Conservation (phyloP, 1,139 yeast genomes). For the Scheffersomyces lignicola region DNA sequence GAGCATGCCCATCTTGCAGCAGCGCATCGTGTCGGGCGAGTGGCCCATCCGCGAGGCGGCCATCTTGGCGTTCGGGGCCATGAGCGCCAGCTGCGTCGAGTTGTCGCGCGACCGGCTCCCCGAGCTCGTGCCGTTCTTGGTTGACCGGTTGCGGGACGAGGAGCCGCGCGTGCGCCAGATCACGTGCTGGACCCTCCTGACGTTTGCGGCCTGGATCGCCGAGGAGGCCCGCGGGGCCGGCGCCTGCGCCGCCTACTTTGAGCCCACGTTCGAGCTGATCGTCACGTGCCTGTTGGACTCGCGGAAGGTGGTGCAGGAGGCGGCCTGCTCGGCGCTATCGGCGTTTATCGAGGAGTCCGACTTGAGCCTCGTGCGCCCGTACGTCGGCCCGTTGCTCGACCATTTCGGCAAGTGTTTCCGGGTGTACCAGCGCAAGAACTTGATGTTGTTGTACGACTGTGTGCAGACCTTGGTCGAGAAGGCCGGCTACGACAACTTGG, state of each 20-base stretch:
- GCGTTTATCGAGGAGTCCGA: slow-evolving; percentile 80
- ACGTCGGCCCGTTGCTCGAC: slow-evolving; percentile 54
- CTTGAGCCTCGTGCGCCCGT: slow-evolving; percentile 54
- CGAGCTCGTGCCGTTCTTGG: slow-evolving; percentile 78
- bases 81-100: slow-evolving; percentile 83
- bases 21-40: slow-evolving; percentile 61
- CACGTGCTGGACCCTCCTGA: slow-evolving; percentile 91
- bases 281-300: slow-evolving; percentile 74
- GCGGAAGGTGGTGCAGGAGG: slow-evolving; percentile 91
- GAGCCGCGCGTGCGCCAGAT: slow-evolving; percentile 90
- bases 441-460: slow-evolving; percentile 83
- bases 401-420: slow-evolving; percentile 75
- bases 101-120: slow-evolving; percentile 74
- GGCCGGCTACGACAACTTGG: slow-evolving; percentile 56
- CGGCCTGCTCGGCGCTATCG: slow-evolving; percentile 87
- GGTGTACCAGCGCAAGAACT: slow-evolving; percentile 77
- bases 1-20: slow-evolving; percentile 75
- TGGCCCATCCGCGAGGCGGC: slow-evolving; percentile 96
- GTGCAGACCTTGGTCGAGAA: slow-evolving; percentile 89
- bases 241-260: slow-evolving; percentile 63
- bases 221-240: slow-evolving; percentile 64
- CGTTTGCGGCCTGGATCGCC: slow-evolving; percentile 82
- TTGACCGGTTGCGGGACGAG: slow-evolving; percentile 70
- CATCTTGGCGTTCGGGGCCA: slow-evolving; percentile 92
- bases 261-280: slow-evolving; percentile 77